Percentiles rank a stretch among this genome's conserved stretches.
Conservation (phyloP, 2,329 filamentous ascomycete species). For the Neurospora sp. region DNA sequence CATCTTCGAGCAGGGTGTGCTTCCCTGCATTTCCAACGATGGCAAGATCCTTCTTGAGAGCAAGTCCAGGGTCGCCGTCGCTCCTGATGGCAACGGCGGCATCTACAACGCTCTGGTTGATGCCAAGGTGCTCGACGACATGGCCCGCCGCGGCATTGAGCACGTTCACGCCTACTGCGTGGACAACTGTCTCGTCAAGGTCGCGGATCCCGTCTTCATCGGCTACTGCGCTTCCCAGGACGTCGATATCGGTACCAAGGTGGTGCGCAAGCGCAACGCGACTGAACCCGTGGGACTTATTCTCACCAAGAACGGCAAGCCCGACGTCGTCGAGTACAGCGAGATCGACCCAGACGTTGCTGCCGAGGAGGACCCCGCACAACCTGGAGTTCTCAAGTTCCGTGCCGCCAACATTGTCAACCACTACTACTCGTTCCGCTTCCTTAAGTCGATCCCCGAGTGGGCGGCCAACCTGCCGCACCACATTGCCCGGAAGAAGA, state of each 20-base stretch:
- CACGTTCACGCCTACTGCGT: slow-evolving; percentile 98
- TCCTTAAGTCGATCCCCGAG: slow-evolving; percentile 80
- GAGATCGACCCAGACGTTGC: slow-evolving; percentile 82
- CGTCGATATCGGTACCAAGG: slow-evolving; percentile 96
- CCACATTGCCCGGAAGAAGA: slow-evolving; percentile 98
- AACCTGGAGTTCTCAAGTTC: slow-evolving; percentile 80
- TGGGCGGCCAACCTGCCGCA: slow-evolving; percentile 85
- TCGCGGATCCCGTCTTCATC: slow-evolving; percentile 93
- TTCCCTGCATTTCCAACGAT: slow-evolving; percentile 95
- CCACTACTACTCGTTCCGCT: slow-evolving; percentile 96
- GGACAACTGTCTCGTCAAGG: slow-evolving; percentile 97
- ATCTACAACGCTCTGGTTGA: slow-evolving; percentile 86
- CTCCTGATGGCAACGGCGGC: slow-evolving; percentile 93
- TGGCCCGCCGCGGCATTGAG: slow-evolving; percentile 80
- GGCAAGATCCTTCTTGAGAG: slow-evolving; percentile 92
- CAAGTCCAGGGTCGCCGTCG: slow-evolving; percentile 86
- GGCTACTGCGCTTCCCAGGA: slow-evolving; percentile 82
- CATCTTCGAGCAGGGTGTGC: slow-evolving; percentile 93
- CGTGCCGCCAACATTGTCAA: slow-evolving; percentile 98
- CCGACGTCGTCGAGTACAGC: slow-evolving; percentile 96
- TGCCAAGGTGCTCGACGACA: slow-evolving; percentile 73
- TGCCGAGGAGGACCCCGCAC: slow-evolving; percentile 75
- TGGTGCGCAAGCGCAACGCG: slow-evolving; percentile 95
- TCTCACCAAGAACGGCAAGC: slow-evolving; percentile 87
- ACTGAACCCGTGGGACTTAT: slow-evolving; percentile 95